phyloP scores from a whole-genome alignment of 495 filamentous ascomycete species.

The Tuber aestivum region DNA sequence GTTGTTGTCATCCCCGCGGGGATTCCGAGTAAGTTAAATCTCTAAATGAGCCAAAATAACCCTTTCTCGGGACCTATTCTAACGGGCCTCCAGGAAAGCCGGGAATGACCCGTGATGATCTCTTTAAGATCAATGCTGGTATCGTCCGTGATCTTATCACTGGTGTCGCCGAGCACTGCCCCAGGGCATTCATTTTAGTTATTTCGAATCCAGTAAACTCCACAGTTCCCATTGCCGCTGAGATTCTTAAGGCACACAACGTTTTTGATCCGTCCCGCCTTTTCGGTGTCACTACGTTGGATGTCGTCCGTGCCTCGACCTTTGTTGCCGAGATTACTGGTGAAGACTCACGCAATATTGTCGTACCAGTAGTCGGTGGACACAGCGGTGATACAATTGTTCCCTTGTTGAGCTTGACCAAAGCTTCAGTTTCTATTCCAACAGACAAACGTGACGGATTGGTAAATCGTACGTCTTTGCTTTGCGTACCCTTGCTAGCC shows the following conservation, averaged over 20 bases:
- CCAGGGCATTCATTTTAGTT: conserved; percentile 87
- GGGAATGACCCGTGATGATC: conserved; percentile 97
- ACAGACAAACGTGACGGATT: conserved; percentile 78
- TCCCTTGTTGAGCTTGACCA: conserved; percentile 87
- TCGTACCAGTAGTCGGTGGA: conserved; percentile 88
- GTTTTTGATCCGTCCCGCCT: conserved; percentile 91
- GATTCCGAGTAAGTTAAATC: conserved; percentile 72
- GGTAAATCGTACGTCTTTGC: conserved; percentile 62
- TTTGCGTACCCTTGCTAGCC: background rate
- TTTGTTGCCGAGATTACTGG: conserved; percentile 84
- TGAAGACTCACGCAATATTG: conserved; percentile 71
- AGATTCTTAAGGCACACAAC: conserved; percentile 84
- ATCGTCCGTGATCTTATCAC: conserved; percentile 84
- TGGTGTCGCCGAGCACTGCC: conserved; percentile 75
- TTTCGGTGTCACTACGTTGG: conserved; percentile 96
- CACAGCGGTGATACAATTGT: conserved; percentile 98
- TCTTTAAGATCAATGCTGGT: conserved; percentile 97
- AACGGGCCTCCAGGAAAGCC: conserved; percentile 68
- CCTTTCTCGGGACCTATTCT: conserved; percentile 7
- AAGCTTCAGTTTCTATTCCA: conserved; percentile 71
- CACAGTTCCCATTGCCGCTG: conserved; percentile 94
- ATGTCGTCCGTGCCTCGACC: conserved; percentile 95
- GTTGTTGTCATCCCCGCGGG: conserved; percentile 95
- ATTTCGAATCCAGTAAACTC: conserved; percentile 99
- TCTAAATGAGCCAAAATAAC: background rate